Evolutionary conservation across 1,139 yeast genomes (phyloP).

Genomic region (Schwanniomyces etchellsii): DNA sequence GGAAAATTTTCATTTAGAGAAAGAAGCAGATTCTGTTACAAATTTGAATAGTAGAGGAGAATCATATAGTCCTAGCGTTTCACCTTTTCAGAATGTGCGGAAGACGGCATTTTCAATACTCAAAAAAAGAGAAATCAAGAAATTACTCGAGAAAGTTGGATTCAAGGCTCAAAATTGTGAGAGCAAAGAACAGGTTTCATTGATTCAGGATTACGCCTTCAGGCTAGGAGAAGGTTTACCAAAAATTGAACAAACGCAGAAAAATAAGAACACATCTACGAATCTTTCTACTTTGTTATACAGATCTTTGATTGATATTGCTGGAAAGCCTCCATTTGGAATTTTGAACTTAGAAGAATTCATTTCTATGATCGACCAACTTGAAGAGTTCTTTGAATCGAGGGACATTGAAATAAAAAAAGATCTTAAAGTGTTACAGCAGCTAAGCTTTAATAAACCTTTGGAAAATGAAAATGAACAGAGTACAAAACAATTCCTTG

Average conservation of each 20-base stretch:
- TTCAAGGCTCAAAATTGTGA: background rate
- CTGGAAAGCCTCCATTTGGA: constrained; percentile 15
- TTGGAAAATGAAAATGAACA: no score
- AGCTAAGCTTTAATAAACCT: no score
- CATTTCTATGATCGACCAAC: constrained; percentile 47
- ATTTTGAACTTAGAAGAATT: constrained; percentile 35
- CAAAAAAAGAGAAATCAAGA: background rate
- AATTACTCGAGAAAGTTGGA: background rate
- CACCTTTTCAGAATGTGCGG: background rate
- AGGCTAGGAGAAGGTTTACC: constrained; percentile 21
- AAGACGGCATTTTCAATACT: constrained; percentile 3
- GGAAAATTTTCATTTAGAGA: background rate
- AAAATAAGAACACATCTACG: constrained; percentile 4
- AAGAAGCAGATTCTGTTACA: background rate
- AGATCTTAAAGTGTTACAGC: no score
- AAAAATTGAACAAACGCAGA: constrained; percentile 3
- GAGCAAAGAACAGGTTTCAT: constrained; percentile 7
- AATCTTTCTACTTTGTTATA: constrained; percentile 6
- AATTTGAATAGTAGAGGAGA: background rate
- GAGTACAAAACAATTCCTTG: no score
- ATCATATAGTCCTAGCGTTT: no score
- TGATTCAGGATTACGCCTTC: constrained; percentile 26
- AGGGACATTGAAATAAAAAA: constrained; percentile 16
- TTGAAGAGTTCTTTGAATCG: constrained; percentile 28
- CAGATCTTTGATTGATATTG: constrained; percentile 21